These are phyloP conservation scores for Lentinula detonsa DNA, from an alignment of 768 basidiomycete species.

Conservation along the genomic window DNA sequence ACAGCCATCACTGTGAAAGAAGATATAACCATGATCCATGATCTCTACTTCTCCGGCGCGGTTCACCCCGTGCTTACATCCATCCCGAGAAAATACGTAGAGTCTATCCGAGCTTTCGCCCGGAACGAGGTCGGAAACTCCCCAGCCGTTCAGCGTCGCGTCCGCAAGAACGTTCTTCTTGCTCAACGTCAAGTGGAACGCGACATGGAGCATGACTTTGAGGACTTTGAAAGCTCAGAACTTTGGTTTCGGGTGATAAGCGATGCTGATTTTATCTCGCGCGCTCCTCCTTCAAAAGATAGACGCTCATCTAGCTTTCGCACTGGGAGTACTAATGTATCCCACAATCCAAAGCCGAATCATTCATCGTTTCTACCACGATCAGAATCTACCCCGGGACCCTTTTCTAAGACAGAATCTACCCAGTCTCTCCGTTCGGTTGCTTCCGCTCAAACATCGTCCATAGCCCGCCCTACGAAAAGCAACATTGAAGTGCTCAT, in stretches of 20 bases:
- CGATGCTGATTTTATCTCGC: slow-evolving; percentile 46
- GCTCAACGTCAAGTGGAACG: slow-evolving; percentile 83
- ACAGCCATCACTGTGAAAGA: slow-evolving; percentile 65
- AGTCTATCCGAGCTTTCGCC: slow-evolving; percentile 64
- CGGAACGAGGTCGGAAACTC: slow-evolving; percentile 40
- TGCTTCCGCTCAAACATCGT: slow-evolving; percentile 9
- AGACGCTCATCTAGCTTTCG: slow-evolving; percentile 8
- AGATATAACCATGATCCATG: slow-evolving; percentile 85
- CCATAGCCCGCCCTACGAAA: slow-evolving; percentile 19
- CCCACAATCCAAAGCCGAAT: slow-evolving; percentile 10
- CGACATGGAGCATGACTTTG: slow-evolving; percentile 90
- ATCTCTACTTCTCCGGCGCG: slow-evolving; percentile 74
- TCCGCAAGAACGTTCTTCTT: slow-evolving; percentile 74
- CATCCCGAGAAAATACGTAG: slow-evolving; percentile 66
- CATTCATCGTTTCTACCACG: slow-evolving; percentile 18
- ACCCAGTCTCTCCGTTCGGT: slow-evolving; percentile 24
- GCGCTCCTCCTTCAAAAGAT: slow-evolving; percentile 11
- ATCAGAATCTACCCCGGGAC: slow-evolving; percentile 30
- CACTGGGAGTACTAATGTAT: slow-evolving; percentile 10
- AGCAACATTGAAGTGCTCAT: slow-evolving; percentile 80
- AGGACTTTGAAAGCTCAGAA: slow-evolving; percentile 82
- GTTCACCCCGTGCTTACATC: slow-evolving; percentile 53
- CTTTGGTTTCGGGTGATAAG: slow-evolving; percentile 88
- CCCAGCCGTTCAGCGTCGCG: slow-evolving; percentile 40
- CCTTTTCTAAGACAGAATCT: slow-evolving; percentile 34